Conservation (phyloP, 257 asterid genomes). For the Verbascum thapsus region DNA sequence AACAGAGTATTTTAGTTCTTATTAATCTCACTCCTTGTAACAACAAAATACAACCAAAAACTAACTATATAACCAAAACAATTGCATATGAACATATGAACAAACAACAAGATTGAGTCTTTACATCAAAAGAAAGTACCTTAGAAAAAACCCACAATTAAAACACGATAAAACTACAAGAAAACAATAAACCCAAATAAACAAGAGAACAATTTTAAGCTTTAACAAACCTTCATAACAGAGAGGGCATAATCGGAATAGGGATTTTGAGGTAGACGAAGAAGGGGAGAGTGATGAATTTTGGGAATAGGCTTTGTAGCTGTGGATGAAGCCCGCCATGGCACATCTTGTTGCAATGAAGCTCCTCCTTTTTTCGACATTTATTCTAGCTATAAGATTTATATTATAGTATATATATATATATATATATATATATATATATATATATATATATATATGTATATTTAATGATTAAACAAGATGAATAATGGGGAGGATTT, state of each 20-base stretch:
- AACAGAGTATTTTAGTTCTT: not conserved
- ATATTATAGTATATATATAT: no score
- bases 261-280: conserved; percentile 68
- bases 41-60: not conserved
- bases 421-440: not conserved
- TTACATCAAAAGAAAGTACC: not conserved
- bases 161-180: conserved; percentile 1
- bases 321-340: conserved; percentile 84
- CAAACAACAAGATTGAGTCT: not conserved
- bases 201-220: no score
- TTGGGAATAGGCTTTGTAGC: conserved; percentile 74
- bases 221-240: conserved; percentile 77
- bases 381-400: no score
- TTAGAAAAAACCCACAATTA: not conserved
- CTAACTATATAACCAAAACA: not conserved
- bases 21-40: not conserved
- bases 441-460: not conserved
- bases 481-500: no score
- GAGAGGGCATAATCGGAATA: conserved; percentile 64
- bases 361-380: conserved; percentile 74
- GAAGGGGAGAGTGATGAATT: conserved; percentile 84
- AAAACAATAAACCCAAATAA: not conserved
- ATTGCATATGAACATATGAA: conserved; percentile 5
- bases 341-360: conserved; percentile 62
- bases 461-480: not conserved